Evolutionary conservation across 202 grass and related monocot species (phyloP), one percentile per base, ranked within the genome.

Genomic region (Schoenoplectus tabernaemontani): DNA sequence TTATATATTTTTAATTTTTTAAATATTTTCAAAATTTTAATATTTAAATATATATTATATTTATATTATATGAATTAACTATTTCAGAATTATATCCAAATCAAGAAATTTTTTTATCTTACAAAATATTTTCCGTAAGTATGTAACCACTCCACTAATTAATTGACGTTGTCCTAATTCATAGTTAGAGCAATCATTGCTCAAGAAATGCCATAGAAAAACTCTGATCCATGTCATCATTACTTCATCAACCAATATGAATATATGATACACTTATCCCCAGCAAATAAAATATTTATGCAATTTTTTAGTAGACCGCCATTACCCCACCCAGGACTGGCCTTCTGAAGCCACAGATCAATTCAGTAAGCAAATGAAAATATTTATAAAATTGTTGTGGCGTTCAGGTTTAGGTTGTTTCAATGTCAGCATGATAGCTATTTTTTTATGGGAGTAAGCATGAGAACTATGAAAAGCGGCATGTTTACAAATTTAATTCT

Each of bases 251-350:
- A 53, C 2, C 43, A 53, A n/a, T n/a, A n/a, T n/a, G n/a, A n/a
- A n/a, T n/a, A 74, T 74, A 53, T n/a, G 53, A 74, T 53, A 51
- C 11, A 30, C 44, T 34, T 73, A 73, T 51, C 68, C 41, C 44
- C 22, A 30, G 6, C 44, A 15, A 43, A 32, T 51, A n/a, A 53
- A 74, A 51, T 51, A 74, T 33, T 72, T 26, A 28, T 11, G 48
- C 48, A 51, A 51, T 15, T 51, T 51, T 15, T 15, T 50, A 51
- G 13, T 15, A 13, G 48, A 17, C 48, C 6, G n/a, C n/a, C n/a
- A n/a, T n/a, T n/a, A n/a, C n/a, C n/a, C n/a, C n/a, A n/a, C n/a
- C 2, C 57, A 59, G 12, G 15, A 38, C 33, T 39, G 38, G 39
- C 39, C 65, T 6, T 10, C 38, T 26, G 39, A 70, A 70, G 41